These are phyloP conservation scores for Zygoascus bituminiphila DNA, from an alignment of 805 yeast genomes.

Conservation along the genomic window DNA sequence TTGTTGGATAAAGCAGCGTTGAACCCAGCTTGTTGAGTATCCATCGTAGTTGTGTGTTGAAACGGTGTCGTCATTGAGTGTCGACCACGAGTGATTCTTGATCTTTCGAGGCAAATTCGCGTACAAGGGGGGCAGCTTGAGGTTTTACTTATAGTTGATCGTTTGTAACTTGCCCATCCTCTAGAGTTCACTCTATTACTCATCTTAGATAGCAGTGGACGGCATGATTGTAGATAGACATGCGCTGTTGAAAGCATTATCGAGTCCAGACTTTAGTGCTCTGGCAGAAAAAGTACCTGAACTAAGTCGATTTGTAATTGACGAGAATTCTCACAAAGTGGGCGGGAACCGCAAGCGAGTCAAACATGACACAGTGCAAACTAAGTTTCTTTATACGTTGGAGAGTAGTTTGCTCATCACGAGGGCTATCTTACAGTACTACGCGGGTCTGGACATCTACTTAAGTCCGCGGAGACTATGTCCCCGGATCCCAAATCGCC, in stretches of 20 bases:
- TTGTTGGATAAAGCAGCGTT: too few relatives aligned
- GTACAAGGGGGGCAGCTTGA: too few relatives aligned
- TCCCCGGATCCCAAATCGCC: conserved; percentile 22
- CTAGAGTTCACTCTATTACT: too few relatives aligned
- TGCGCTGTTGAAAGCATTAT: not conserved
- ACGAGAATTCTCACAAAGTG: not conserved
- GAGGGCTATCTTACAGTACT: conserved; percentile 10
- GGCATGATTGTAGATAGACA: not conserved
- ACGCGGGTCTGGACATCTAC: conserved; percentile 11
- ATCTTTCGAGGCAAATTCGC: too few relatives aligned
- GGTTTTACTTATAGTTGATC: too few relatives aligned
- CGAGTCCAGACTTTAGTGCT: not conserved
- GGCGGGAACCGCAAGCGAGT: not conserved
- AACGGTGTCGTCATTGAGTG: too few relatives aligned
- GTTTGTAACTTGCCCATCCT: too few relatives aligned
- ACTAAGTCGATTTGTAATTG: not conserved
- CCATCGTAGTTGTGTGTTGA: too few relatives aligned
- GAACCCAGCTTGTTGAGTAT: too few relatives aligned
- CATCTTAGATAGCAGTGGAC: too few relatives aligned
- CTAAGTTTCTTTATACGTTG: not conserved
- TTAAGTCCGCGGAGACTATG: conserved; percentile 13
- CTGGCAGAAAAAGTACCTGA: not conserved
- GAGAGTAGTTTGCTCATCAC: conserved; percentile 10
- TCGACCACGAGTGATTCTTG: too few relatives aligned
- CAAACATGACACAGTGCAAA: not conserved